These are phyloP conservation scores for Rehmannia glutinosa DNA, from an alignment of 257 asterid genomes.

Conservation along the genomic window DNA sequence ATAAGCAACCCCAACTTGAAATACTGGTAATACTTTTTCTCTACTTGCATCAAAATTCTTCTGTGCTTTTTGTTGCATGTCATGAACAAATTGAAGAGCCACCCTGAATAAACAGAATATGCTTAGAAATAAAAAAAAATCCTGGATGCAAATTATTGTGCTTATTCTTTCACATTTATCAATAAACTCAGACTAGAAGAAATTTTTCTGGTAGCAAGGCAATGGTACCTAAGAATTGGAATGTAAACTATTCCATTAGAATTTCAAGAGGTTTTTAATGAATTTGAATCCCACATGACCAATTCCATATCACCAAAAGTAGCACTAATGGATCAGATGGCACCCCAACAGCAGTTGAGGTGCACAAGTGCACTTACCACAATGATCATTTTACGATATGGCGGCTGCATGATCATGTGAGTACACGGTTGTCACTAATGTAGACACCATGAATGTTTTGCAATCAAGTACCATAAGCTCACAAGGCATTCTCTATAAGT, in stretches of 20 bases:
- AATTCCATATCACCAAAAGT: too few relatives aligned
- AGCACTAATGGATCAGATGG: too few relatives aligned
- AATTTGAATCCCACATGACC: too few relatives aligned
- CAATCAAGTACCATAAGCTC: too few relatives aligned
- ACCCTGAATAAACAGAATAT: constrained; percentile 51
- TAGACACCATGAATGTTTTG: too few relatives aligned
- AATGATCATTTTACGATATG: too few relatives aligned
- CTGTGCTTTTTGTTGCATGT: constrained; percentile 81
- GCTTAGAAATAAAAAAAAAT: neutral
- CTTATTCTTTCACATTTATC: neutral
- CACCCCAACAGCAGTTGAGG: too few relatives aligned
- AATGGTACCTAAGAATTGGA: neutral
- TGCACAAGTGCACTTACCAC: too few relatives aligned
- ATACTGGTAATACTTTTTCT: constrained; percentile 75
- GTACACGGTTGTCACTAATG: too few relatives aligned
- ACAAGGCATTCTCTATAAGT: too few relatives aligned
- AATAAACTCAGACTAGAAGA: neutral
- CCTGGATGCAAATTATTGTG: neutral
- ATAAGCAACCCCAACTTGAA: constrained; percentile 84
- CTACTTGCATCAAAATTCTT: constrained; percentile 81
- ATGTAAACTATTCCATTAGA: neutral
- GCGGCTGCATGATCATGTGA: too few relatives aligned
- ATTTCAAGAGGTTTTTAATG: too few relatives aligned
- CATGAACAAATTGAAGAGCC: constrained; percentile 88
- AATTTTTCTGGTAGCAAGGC: neutral